These are phyloP conservation scores for Dictyophora rubrovolvata DNA, from an alignment of 768 basidiomycete species.

Conservation along the genomic window DNA sequence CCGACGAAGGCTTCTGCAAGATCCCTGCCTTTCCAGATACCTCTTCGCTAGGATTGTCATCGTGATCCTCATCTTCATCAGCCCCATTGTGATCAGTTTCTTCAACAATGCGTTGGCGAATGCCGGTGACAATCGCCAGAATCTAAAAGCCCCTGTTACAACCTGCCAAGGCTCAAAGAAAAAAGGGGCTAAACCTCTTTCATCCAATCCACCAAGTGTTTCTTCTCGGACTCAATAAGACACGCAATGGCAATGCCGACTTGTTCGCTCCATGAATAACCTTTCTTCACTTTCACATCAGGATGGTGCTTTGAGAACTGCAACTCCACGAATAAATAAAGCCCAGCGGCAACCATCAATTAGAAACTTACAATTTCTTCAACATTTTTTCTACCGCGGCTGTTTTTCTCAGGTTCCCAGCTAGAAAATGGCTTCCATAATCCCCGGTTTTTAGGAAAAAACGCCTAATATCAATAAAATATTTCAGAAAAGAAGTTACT, in stretches of 20 bases:
- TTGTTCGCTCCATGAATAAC: constrained; percentile 82
- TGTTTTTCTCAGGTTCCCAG: constrained; percentile 47
- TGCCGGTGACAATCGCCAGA: constrained; percentile 45
- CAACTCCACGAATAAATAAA: not conserved
- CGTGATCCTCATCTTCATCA: constrained; percentile 26
- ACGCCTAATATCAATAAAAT: constrained; percentile 44
- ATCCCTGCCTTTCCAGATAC: constrained; percentile 16
- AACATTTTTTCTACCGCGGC: constrained; percentile 25
- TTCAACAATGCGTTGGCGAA: constrained; percentile 50
- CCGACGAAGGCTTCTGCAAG: constrained; percentile 44
- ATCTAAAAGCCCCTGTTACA: constrained; percentile 34
- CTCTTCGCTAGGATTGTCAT: constrained; percentile 21
- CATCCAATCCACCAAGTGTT: constrained; percentile 65
- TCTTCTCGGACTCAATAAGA: constrained; percentile 56
- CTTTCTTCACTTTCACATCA: constrained; percentile 78
- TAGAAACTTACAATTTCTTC: constrained; percentile 12
- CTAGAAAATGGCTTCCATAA: constrained; percentile 81
- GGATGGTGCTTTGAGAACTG: constrained; percentile 26
- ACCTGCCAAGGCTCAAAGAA: not conserved
- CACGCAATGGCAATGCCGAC: constrained; percentile 75
- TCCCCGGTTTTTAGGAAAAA: constrained; percentile 83
- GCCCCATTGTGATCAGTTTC: constrained; percentile 35
- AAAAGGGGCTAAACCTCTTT: constrained; percentile 50
- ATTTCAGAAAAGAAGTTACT: not conserved
- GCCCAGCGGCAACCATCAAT: constrained; percentile 17